Evolutionary conservation across 169 alveolate species (phyloP).

Genomic region (Eimeria praecox): DNA sequence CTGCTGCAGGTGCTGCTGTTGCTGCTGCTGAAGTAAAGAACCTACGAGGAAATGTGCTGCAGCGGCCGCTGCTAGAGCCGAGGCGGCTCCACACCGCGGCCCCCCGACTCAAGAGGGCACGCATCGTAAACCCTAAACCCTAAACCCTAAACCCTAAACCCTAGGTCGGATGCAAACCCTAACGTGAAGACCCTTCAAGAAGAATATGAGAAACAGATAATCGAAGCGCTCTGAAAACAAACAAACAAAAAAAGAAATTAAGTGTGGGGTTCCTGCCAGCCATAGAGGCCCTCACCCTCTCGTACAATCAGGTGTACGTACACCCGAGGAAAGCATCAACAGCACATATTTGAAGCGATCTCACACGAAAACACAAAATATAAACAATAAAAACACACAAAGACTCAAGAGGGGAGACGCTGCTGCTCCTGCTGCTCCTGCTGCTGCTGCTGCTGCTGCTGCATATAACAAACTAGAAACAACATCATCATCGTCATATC

Average conservation of each 20-base stretch:
- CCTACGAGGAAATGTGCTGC: not conserved
- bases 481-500: not conserved
- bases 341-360: not conserved
- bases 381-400: not conserved
- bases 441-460: too few species aligned
- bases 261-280: not conserved
- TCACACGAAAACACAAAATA: not conserved
- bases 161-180: not conserved
- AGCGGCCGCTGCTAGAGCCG: not conserved
- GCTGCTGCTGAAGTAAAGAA: constrained; percentile 32
- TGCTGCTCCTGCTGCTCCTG: not conserved
- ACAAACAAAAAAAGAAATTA: not conserved
- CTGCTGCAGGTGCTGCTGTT: constrained; percentile 19
- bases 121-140: constrained; percentile 59
- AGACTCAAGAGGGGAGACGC: not conserved
- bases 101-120: constrained; percentile 44
- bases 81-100: constrained; percentile 41
- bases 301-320: not conserved
- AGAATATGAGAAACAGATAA: not conserved
- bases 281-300: not conserved
- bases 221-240: not conserved
- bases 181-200: not conserved
- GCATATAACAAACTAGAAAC: not conserved
- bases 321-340: not conserved
- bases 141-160: constrained; percentile 52